A percentile compares a stretch with the other conserved stretches of the same genome.
phyloP scores from a whole-genome alignment of 805 yeast species.

The Barnettozyma pratensis region DNA sequence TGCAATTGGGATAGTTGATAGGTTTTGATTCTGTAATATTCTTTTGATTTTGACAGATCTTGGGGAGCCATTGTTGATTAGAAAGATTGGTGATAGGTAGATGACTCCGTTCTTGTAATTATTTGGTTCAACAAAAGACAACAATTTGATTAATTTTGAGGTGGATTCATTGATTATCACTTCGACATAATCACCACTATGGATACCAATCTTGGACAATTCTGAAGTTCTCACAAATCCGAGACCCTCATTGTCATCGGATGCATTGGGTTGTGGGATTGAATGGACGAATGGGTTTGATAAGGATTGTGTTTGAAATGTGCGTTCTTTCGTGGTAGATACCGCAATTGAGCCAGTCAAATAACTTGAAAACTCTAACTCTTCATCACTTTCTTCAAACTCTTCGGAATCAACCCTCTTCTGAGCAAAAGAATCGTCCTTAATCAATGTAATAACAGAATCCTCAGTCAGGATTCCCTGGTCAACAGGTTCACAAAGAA shows the following conservation, averaged over 20 bases:
- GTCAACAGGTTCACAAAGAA: constrained; percentile 66
- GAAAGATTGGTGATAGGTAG: constrained; percentile 59
- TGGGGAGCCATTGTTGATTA: constrained; percentile 40
- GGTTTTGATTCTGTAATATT: constrained; percentile 18
- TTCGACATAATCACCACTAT: constrained; percentile 63
- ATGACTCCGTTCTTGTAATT: constrained; percentile 33
- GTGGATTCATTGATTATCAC: constrained; percentile 17
- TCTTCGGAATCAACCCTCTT: neutral
- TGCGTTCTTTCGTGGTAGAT: neutral
- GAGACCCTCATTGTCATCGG: constrained; percentile 42
- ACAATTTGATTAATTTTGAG: constrained; percentile 28
- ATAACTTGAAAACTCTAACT: constrained; percentile 16
- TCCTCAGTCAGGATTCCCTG: constrained; percentile 51
- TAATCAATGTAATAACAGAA: constrained; percentile 54
- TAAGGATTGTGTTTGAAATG: constrained; percentile 5
- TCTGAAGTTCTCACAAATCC: constrained; percentile 43
- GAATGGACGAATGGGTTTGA: constrained; percentile 5
- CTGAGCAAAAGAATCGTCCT: constrained; percentile 14
- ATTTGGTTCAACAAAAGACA: constrained; percentile 64
- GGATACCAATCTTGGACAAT: constrained; percentile 52
- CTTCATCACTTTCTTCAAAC: constrained; percentile 1
- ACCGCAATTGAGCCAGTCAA: constrained; percentile 1
- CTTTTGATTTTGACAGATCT: constrained; percentile 13
- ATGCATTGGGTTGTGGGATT: constrained; percentile 7
- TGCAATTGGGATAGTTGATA: constrained; percentile 40